Percentiles rank a stretch among this genome's conserved stretches.
phyloP scores from a whole-genome alignment of 306 rosid species.

The Lithocarpus polystachyus region DNA sequence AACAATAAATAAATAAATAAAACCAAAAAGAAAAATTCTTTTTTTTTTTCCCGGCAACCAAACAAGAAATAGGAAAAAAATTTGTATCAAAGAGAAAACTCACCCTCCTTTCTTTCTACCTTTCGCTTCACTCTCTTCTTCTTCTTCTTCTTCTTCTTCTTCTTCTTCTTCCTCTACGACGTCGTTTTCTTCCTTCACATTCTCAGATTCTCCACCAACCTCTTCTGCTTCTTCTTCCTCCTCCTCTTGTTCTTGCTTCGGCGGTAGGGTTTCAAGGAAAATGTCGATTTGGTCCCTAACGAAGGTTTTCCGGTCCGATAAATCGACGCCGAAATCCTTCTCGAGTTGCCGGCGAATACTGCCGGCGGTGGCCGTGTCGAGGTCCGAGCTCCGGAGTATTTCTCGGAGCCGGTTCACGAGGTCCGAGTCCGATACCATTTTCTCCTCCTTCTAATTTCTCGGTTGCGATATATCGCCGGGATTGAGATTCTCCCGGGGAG shows the following conservation, averaged over 20 bases:
- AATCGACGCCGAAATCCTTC: constrained; percentile 29
- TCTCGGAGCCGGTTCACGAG: constrained; percentile 35
- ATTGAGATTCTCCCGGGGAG: background rate
- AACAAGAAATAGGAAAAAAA: constrained; percentile 1
- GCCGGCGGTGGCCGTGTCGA: constrained; percentile 40
- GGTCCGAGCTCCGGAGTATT: constrained; percentile 30
- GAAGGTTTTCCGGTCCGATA: constrained; percentile 28
- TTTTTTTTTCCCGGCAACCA: constrained; percentile 19
- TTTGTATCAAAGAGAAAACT: background rate
- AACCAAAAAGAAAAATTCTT: background rate
- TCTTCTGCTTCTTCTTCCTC: constrained; percentile 4
- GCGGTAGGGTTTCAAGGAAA: constrained; percentile 16
- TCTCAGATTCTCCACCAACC: constrained; percentile 15
- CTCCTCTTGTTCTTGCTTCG: constrained; percentile 2
- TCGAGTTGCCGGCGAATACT: constrained; percentile 35
- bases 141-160: background rate
- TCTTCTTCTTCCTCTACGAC: background rate
- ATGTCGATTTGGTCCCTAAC: constrained; percentile 33
- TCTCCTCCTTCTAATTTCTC: background rate
- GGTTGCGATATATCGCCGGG: background rate
- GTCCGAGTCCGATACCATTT: constrained; percentile 30
- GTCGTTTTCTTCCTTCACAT: background rate
- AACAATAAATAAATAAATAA: no score
- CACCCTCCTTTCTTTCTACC: constrained; percentile 13
- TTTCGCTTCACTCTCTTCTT: background rate